A percentile compares a stretch with the other conserved stretches of the same genome.
These are phyloP conservation scores for Lachancea quebecensis DNA, from an alignment of 805 yeast genomes.

Conservation along the genomic window DNA sequence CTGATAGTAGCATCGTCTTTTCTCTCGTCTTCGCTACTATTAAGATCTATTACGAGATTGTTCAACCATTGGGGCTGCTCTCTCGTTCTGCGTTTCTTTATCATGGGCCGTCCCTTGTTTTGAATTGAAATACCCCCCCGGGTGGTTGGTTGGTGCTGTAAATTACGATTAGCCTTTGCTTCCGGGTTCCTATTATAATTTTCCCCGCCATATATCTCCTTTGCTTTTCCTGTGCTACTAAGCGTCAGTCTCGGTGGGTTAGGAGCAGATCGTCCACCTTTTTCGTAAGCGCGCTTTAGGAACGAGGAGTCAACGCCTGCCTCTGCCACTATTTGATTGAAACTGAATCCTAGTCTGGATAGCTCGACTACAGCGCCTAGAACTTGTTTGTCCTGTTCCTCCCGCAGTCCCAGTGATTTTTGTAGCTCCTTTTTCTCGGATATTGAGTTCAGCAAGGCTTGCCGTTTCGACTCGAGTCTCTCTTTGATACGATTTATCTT, in stretches of 20 bases:
- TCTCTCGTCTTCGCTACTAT: conserved; percentile 18
- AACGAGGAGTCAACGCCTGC: neutral
- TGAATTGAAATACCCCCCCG: no score
- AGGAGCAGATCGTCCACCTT: neutral
- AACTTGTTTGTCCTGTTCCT: neutral
- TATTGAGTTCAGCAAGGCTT: neutral
- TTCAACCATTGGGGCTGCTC: conserved; percentile 1
- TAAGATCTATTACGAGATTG: conserved; percentile 7
- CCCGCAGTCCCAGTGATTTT: conserved; percentile 40
- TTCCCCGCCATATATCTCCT: no score
- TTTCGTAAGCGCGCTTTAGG: conserved; percentile 1
- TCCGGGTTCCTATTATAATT: no score
- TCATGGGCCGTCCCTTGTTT: no score
- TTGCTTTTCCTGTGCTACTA: no score
- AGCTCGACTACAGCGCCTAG: conserved; percentile 3
- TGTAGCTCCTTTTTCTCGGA: conserved; percentile 56
- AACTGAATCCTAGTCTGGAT: conserved; percentile 2
- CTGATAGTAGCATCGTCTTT: conserved; percentile 1
- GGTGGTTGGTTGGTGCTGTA: no score
- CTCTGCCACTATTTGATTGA: conserved; percentile 1
- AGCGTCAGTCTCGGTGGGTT: no score
- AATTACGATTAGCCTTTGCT: no score
- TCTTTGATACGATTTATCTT: no score
- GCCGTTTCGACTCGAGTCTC: no score
- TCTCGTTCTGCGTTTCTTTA: neutral